phyloP scores from a whole-genome alignment of 2,329 filamentous ascomycete genomes.

The Fusarium circinatum region DNA sequence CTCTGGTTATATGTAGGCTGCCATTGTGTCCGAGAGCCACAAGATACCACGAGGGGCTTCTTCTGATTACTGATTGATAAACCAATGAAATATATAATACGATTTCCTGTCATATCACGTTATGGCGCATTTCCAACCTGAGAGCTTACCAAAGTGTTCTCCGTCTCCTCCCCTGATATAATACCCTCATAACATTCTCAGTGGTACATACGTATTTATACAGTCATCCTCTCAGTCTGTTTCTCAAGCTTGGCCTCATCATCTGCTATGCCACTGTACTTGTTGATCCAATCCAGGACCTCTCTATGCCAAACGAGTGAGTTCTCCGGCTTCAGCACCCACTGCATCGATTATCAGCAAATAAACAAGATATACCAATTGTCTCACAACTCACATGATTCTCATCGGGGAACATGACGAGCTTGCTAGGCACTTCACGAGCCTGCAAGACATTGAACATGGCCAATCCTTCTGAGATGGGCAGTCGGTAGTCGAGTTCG shows the following conservation, averaged over 20 bases:
- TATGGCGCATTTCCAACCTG: background rate
- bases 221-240: slow-evolving; percentile 29
- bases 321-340: slow-evolving; percentile 94
- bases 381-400: slow-evolving; percentile 58
- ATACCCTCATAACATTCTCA: background rate
- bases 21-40: background rate
- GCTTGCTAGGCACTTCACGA: slow-evolving; percentile 77
- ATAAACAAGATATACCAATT: background rate
- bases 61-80: background rate
- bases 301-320: slow-evolving; percentile 89
- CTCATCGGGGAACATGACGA: slow-evolving; percentile 84
- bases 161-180: background rate
- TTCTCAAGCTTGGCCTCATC: slow-evolving; percentile 37
- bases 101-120: background rate
- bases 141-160: background rate
- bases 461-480: slow-evolving; percentile 84
- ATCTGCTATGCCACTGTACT: slow-evolving; percentile 61
- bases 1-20: background rate
- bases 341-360: slow-evolving; percentile 52
- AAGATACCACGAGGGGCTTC: background rate
- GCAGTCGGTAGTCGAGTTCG: slow-evolving; percentile 88
- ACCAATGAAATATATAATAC: background rate
- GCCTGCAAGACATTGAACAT: slow-evolving; percentile 89
- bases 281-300: slow-evolving; percentile 81
- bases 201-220: slow-evolving; percentile 8